Evolutionary conservation across 148 eudicot genomes (phyloP), one percentile per base, ranked within the genome.

Genomic region (Agrostemma githago): DNA sequence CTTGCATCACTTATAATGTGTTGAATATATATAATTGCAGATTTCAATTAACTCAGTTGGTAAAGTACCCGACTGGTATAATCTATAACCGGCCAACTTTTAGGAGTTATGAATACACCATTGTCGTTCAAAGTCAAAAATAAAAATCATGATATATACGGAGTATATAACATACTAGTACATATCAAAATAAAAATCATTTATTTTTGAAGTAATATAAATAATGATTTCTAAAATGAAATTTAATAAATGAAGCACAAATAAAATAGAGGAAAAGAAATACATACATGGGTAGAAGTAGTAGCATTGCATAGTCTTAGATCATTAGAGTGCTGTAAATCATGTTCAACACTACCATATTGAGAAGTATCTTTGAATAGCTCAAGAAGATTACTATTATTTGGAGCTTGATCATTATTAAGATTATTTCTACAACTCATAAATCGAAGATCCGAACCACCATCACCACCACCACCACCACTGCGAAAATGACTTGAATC

Each of bases 211-310:
- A n/a, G n/a, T n/a, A n/a, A n/a, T n/a, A n/a, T 26, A 26, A 0
- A 26, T 26, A 26, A 26, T 26, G 34, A 26, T 26, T 1, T 26
- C 34, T 26, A 26, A 26, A 26, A 26, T 26, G 34, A 1, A 26
- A 62, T 62, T 62, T 19, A 26, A 21, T 19, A 21, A 5, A 19
- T 20, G 26, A n/a, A 1, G 11, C 6, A 20, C 12, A 61, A 19
- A 21, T 1, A 42, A 41, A 40, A 58, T 42, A 17, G 17, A 11
- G 48, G 44, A 63, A 54, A 67, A 34, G 58, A 61, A 72, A 40
- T 69, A 90, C 92, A 62, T 79, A 90, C 92, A 80, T 88, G 61
- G 21, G 38, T 80, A 62, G 82, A 66, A 79, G 38, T 82, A 62
- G 82, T 62, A 79, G 66, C 66, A 76, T 76, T 82, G 46, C 79